These are phyloP conservation scores for Pachyrhizus erosus DNA, from an alignment of 306 rosid species.

Conservation along the genomic window DNA sequence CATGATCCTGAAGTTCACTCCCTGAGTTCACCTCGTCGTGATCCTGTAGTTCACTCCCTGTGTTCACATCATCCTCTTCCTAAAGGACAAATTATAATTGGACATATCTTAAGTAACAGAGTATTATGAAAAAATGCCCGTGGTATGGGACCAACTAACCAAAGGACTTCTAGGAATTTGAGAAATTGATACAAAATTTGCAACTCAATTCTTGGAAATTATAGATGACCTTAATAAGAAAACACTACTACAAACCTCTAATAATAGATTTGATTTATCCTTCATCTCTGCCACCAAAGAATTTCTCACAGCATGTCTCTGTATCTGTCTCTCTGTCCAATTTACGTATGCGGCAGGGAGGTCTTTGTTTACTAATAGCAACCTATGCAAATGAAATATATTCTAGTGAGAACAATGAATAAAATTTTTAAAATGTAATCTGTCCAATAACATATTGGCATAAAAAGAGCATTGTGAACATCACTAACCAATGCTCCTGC, in stretches of 20 bases:
- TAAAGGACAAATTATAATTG: constrained; percentile 50
- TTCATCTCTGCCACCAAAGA: constrained; percentile 70
- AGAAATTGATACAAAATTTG: constrained; percentile 34
- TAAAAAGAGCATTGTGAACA: constrained; percentile 14
- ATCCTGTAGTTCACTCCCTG: constrained; percentile 38
- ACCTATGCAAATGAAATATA: constrained; percentile 60
- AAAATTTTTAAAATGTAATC: constrained; percentile 16
- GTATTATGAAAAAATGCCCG: not conserved
- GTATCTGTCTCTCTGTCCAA: constrained; percentile 63
- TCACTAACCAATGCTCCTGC: constrained; percentile 89
- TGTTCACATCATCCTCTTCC: constrained; percentile 50
- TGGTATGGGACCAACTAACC: not conserved
- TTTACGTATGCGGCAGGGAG: constrained; percentile 72
- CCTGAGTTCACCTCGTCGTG: constrained; percentile 43
- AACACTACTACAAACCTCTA: constrained; percentile 63
- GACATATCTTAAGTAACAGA: constrained; percentile 39
- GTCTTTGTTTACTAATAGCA: constrained; percentile 72
- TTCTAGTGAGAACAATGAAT: constrained; percentile 22
- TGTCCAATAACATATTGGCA: constrained; percentile 7
- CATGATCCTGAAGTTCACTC: constrained; percentile 49
- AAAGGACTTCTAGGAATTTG: constrained; percentile 32
- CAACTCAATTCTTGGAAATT: constrained; percentile 23
- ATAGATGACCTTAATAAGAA: constrained; percentile 27
- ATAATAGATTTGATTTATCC: constrained; percentile 46
- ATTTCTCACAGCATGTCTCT: constrained; percentile 53